Conservation (phyloP, 306 rosid genomes). For the Vigna nakashimae region DNA sequence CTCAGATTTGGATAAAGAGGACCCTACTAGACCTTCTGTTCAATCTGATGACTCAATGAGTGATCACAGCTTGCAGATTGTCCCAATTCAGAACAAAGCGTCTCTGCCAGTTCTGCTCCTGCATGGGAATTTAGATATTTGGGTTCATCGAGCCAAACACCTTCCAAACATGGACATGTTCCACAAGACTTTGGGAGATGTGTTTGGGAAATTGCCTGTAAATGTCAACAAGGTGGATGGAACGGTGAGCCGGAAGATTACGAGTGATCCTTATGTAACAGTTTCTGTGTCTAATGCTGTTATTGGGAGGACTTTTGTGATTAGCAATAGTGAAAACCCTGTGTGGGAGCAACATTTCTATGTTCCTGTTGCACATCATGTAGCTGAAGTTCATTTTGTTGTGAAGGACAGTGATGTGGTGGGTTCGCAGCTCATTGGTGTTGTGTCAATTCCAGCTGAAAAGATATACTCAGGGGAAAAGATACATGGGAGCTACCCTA, state of each 20-base stretch:
- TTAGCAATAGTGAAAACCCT: constrained; percentile 89
- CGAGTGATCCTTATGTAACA: constrained; percentile 96
- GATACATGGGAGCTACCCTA: constrained; percentile 78
- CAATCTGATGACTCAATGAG: constrained; percentile 64
- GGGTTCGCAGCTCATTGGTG: constrained; percentile 87
- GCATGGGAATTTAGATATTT: constrained; percentile 92
- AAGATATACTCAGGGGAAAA: constrained; percentile 68
- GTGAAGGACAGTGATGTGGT: constrained; percentile 97
- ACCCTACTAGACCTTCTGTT: constrained; percentile 40
- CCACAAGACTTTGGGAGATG: constrained; percentile 84
- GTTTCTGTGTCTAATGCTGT: constrained; percentile 78
- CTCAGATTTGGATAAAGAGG: constrained; percentile 52
- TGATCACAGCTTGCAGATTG: constrained; percentile 67
- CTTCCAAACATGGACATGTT: constrained; percentile 99
- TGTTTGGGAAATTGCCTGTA: constrained; percentile 68
- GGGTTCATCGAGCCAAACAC: constrained; percentile 69
- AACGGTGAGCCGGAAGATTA: constrained; percentile 61
- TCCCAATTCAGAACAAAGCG: constrained; percentile 64
- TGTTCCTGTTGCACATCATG: constrained; percentile 89
- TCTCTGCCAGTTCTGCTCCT: constrained; percentile 80
- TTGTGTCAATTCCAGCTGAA: constrained; percentile 82
- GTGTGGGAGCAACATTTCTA: constrained; percentile 86
- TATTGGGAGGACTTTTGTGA: constrained; percentile 91
- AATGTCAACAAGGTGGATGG: constrained; percentile 68
- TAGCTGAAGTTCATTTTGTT: constrained; percentile 83